These are phyloP conservation scores for Penicillium flavigenum DNA, from an alignment of 495 filamentous ascomycete species.

Conservation along the genomic window DNA sequence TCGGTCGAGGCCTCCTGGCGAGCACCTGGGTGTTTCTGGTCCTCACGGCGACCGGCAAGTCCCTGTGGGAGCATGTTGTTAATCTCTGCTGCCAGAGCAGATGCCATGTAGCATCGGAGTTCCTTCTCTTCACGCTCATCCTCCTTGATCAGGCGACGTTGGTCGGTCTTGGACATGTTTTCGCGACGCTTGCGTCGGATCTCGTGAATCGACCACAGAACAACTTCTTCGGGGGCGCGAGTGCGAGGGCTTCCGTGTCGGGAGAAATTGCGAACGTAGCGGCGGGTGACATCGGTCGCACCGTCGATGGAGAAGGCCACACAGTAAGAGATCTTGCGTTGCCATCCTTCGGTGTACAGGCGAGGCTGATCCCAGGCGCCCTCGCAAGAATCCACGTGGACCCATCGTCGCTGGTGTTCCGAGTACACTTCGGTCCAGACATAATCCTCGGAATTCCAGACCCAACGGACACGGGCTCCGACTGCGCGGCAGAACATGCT, in stretches of 20 bases:
- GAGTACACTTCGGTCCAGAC: slow-evolving; percentile 98
- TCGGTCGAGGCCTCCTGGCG: slow-evolving; percentile 62
- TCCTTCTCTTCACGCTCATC: slow-evolving; percentile 85
- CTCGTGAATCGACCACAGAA: slow-evolving; percentile 85
- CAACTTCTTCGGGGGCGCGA: slow-evolving; percentile 79
- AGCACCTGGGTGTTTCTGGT: slow-evolving; percentile 44
- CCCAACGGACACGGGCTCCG: slow-evolving; percentile 89
- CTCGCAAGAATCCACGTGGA: slow-evolving; percentile 96
- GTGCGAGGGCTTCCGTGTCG: slow-evolving; percentile 71
- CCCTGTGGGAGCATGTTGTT: slow-evolving; percentile 52
- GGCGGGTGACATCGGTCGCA: slow-evolving; percentile 90
- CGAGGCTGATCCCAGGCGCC: slow-evolving; percentile 93
- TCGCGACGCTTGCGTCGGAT: slow-evolving; percentile 78
- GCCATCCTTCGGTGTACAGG: slow-evolving; percentile 92
- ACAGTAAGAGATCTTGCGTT: slow-evolving; percentile 92
- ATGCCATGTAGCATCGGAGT: slow-evolving; percentile 70
- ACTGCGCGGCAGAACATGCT: slow-evolving; percentile 96
- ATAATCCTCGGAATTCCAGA: slow-evolving; percentile 97
- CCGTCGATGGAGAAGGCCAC: slow-evolving; percentile 96
- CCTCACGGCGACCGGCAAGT: slow-evolving; percentile 34
- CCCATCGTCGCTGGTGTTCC: slow-evolving; percentile 87
- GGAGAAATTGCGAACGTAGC: slow-evolving; percentile 83
- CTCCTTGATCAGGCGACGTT: slow-evolving; percentile 80
- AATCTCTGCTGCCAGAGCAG: slow-evolving; percentile 64
- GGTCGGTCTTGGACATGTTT: slow-evolving; percentile 75